Evolutionary conservation across 2,329 filamentous ascomycete species (phyloP), one percentile per base, ranked within the genome.

Genomic region (Alternaria viburni): DNA sequence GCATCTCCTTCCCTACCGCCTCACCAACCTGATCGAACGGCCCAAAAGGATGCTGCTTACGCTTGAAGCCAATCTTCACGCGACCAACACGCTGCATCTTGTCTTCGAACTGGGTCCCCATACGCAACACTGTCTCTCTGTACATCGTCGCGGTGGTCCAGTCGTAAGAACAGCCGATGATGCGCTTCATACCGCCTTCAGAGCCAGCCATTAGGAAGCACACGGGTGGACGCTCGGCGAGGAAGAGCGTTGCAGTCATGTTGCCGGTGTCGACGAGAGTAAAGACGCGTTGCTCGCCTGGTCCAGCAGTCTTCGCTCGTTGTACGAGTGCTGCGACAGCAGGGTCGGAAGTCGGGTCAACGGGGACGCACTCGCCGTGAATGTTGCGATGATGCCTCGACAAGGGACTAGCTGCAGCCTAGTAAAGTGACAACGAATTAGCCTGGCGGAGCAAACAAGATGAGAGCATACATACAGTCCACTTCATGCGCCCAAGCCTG

Each of bases 141-240:
- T 80, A 81, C 52, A 83, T 69, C 0, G 81, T 83, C 3, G 74
- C 69, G 1, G 76, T 80, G 0, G 74, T 78, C 79, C 79, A 81
- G 63, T 85, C 81, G 57, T 84, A 85, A 0, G 81, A 83, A 65
- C 82, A 84, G 15, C 82, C 71, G 6, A 85, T 68, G 4, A 81
- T 81, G 8, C 83, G 76, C 60, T 83, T 82, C 80, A 83, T 82
- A 3, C 83, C 83, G 6, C 81, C 81, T 62, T 84, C 83, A 1
- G 70, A 69, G 8, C 81, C 83, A n/a, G 78, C 80, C n/a, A 83
- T 65, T 9, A 85, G 67, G 56, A 83, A 77, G 32, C 77, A 80
- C 2, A 81, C 73, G 0, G 84, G 83, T 2, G 83, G 82, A 0
- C 79, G 69, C 8, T 65, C 69, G 5, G 81, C 81, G 15, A 68